A percentile compares a stretch with the other conserved stretches of the same genome.
phyloP scores from a whole-genome alignment of 257 asterid genomes.

The Primulina huaijiensis region DNA sequence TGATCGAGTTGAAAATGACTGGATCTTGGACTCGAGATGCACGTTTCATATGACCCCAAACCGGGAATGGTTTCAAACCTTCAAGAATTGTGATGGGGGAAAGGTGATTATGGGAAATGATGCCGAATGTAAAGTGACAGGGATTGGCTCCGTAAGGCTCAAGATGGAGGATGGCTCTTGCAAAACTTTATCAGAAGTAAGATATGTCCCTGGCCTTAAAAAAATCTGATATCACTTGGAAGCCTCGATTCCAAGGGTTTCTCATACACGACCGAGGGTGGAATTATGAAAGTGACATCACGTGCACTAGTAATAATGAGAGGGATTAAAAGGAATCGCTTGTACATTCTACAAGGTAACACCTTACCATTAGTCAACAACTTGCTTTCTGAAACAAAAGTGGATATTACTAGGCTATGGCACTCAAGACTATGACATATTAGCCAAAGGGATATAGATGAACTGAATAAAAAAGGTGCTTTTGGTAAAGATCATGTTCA shows the following conservation, averaged over 20 bases:
- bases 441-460: neutral
- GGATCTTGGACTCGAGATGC: neutral
- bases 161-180: neutral
- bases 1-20: neutral
- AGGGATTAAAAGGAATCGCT: neutral
- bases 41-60: neutral
- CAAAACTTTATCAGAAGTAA: neutral
- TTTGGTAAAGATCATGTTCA: neutral
- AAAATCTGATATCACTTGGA: neutral
- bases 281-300: neutral
- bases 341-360: neutral
- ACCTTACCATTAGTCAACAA: neutral
- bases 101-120: neutral
- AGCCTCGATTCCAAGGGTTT: neutral
- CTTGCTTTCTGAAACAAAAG: neutral
- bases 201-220: neutral
- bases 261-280: neutral
- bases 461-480: neutral
- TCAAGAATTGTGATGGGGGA: neutral
- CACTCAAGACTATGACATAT: neutral
- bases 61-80: neutral
- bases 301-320: neutral
- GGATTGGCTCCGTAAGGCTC: too few species aligned
- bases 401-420: neutral
- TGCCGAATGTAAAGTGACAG: neutral